A percentile compares a stretch with the other conserved stretches of the same genome.
Conservation (phyloP, 257 asterid species). For the Haberlea rhodopensis region DNA sequence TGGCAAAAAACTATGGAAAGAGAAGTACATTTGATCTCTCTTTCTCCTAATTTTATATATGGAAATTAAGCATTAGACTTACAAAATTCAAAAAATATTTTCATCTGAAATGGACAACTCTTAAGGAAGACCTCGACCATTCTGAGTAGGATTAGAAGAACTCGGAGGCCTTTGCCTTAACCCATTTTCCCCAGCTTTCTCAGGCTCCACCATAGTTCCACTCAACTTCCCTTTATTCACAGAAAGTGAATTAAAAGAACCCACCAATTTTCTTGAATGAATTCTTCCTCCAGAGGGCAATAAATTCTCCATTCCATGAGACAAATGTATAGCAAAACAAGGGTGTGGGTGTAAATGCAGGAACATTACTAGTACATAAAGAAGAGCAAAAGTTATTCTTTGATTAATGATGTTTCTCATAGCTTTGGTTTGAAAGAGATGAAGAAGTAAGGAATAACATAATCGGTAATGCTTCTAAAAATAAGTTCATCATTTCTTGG, state of each 20-base stretch:
- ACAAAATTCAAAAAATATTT: not conserved
- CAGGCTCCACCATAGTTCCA: constrained; percentile 35
- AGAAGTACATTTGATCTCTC: no score
- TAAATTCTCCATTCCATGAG: not conserved
- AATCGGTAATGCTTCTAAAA: constrained; percentile 24
- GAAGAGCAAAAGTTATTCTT: constrained; percentile 30
- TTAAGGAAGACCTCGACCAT: constrained; percentile 22
- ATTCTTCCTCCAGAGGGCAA: constrained; percentile 1
- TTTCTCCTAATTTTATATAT: no score
- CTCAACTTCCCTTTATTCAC: constrained; percentile 29
- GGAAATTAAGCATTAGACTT: no score
- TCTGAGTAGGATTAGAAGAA: constrained; percentile 57
- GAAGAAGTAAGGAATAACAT: constrained; percentile 22
- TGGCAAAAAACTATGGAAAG: no score
- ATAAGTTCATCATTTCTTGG: constrained; percentile 12
- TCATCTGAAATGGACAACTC: not conserved
- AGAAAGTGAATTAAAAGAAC: constrained; percentile 26
- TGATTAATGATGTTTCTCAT: constrained; percentile 24
- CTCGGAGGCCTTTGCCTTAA: constrained; percentile 47
- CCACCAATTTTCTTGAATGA: no score
- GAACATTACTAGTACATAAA: constrained; percentile 28
- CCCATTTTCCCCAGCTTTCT: constrained; percentile 46
- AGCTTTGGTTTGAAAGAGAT: constrained; percentile 5
- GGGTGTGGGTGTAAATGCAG: constrained; percentile 11
- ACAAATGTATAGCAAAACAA: constrained; percentile 10